These are phyloP conservation scores for Oryza coarctata DNA, from an alignment of 176 grass and related monocot genomes.

Conservation along the genomic window DNA sequence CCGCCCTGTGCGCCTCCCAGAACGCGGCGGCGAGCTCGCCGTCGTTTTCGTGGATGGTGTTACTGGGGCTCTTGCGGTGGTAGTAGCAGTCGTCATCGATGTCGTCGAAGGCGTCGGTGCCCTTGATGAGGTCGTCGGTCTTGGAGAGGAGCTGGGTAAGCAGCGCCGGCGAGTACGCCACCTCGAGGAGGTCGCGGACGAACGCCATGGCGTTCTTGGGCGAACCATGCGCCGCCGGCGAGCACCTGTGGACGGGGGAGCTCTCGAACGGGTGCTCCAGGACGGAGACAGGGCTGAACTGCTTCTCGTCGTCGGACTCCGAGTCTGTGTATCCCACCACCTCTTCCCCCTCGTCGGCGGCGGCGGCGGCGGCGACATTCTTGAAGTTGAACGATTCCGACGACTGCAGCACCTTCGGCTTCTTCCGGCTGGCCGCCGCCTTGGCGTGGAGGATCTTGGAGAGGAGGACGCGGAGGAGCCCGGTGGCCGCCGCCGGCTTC, in stretches of 20 bases:
- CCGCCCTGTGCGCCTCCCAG: slow-evolving; percentile 36
- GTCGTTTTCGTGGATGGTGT: not conserved
- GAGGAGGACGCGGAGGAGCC: slow-evolving; percentile 46
- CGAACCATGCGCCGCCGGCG: not conserved
- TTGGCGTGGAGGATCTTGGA: slow-evolving; percentile 58
- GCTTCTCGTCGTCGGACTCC: slow-evolving; percentile 55
- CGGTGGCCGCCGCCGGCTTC: not conserved
- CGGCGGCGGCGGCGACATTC: not conserved
- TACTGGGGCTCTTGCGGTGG: slow-evolving; percentile 20
- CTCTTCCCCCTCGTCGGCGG: not conserved
- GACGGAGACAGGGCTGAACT: slow-evolving; percentile 79
- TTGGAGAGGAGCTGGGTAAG: slow-evolving; percentile 37
- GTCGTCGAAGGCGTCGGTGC: not conserved
- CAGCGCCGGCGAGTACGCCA: slow-evolving; percentile 55
- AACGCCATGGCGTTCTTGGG: slow-evolving; percentile 47
- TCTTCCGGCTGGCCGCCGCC: slow-evolving; percentile 23
- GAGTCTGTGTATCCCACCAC: slow-evolving; percentile 2
- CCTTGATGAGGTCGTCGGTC: slow-evolving; percentile 31
- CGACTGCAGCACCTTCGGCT: slow-evolving; percentile 40
- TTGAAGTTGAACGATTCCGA: slow-evolving; percentile 47
- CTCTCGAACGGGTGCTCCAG: slow-evolving; percentile 64
- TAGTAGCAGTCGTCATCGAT: not conserved
- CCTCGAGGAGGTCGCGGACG: slow-evolving; percentile 65
- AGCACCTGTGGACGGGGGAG: slow-evolving; percentile 43
- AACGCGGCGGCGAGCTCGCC: not conserved